Conservation (phyloP, 306 rosid species). For the Trifolium fragiferum region DNA sequence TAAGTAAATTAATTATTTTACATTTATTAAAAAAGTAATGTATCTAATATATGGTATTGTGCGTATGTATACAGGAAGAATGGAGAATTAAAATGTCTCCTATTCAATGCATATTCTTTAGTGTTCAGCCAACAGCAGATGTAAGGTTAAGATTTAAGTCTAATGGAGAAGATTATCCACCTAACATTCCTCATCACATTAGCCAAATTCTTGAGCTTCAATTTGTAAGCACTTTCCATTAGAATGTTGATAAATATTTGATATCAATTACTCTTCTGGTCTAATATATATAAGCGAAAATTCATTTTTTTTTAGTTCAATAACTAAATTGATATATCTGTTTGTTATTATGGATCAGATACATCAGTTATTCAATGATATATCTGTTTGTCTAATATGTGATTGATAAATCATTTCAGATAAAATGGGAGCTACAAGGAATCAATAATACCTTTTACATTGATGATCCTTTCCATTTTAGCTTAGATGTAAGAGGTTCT, state of each 20-base stretch:
- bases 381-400: too few relatives aligned
- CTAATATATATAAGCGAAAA: too few relatives aligned
- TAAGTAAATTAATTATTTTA: too few relatives aligned
- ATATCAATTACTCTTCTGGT: too few relatives aligned
- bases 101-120: slow-evolving; percentile 48
- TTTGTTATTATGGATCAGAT: too few relatives aligned
- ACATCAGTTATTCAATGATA: too few relatives aligned
- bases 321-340: too few relatives aligned
- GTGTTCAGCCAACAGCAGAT: slow-evolving; percentile 42
- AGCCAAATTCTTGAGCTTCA: slow-evolving; percentile 53
- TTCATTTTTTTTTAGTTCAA: too few relatives aligned
- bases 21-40: too few relatives aligned
- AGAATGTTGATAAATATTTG: too few relatives aligned
- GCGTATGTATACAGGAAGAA: slow-evolving; percentile 52
- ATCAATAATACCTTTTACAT: neutral
- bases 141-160: slow-evolving; percentile 51
- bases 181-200: slow-evolving; percentile 52
- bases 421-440: slow-evolving; percentile 51
- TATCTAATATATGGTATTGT: too few relatives aligned
- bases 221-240: slow-evolving; percentile 48
- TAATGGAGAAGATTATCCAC: slow-evolving; percentile 56
- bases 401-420: slow-evolving; percentile 22
- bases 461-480: slow-evolving; percentile 22
- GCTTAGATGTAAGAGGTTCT: slow-evolving; percentile 36
- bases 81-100: slow-evolving; percentile 55